Evolutionary conservation across 768 basidiomycete genomes (phyloP).

Genomic region (Cystofilobasidium bisporidii): DNA sequence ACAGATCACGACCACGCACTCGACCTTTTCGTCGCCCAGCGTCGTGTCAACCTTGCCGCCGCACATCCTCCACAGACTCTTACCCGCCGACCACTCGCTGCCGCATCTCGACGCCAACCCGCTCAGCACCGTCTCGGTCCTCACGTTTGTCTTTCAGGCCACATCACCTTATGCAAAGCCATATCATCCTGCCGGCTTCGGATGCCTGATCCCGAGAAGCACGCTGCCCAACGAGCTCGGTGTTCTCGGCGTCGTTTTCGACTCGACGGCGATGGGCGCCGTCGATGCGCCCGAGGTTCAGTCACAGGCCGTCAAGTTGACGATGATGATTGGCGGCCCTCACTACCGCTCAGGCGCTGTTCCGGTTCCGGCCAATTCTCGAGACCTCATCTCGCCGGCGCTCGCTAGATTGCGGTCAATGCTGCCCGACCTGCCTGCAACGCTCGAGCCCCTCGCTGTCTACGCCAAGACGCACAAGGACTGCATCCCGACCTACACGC

Average conservation of each 20-base stretch:
- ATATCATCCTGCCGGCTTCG: slow-evolving; percentile 79
- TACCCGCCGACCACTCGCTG: slow-evolving; percentile 40
- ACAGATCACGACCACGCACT: slow-evolving; percentile 17
- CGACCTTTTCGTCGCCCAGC: slow-evolving; percentile 41
- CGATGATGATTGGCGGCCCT: slow-evolving; percentile 83
- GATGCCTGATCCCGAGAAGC: slow-evolving; percentile 77
- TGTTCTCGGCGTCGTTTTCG: slow-evolving; percentile 75
- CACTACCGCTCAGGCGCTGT: slow-evolving; percentile 43
- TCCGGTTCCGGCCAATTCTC: slow-evolving; percentile 17
- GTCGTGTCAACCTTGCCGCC: slow-evolving; percentile 61
- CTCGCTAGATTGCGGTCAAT: slow-evolving; percentile 24
- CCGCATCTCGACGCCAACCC: slow-evolving; percentile 64
- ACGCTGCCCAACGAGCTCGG: slow-evolving; percentile 42
- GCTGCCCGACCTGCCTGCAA: slow-evolving; percentile 28
- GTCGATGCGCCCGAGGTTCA: slow-evolving; percentile 46
- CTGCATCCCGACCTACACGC: slow-evolving; percentile 69
- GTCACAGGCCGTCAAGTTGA: slow-evolving; percentile 58
- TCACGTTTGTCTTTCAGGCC: slow-evolving; percentile 71
- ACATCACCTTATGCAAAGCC: slow-evolving; percentile 23
- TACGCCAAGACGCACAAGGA: slow-evolving; percentile 44
- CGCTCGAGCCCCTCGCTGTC: slow-evolving; percentile 33
- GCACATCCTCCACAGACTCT: slow-evolving; percentile 51
- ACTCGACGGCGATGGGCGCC: slow-evolving; percentile 61
- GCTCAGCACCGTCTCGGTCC: slow-evolving; percentile 69
- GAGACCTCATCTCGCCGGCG: slow-evolving; percentile 12